phyloP scores from a whole-genome alignment of 2,329 filamentous ascomycete species.

The Ampelomyces quisqualis region DNA sequence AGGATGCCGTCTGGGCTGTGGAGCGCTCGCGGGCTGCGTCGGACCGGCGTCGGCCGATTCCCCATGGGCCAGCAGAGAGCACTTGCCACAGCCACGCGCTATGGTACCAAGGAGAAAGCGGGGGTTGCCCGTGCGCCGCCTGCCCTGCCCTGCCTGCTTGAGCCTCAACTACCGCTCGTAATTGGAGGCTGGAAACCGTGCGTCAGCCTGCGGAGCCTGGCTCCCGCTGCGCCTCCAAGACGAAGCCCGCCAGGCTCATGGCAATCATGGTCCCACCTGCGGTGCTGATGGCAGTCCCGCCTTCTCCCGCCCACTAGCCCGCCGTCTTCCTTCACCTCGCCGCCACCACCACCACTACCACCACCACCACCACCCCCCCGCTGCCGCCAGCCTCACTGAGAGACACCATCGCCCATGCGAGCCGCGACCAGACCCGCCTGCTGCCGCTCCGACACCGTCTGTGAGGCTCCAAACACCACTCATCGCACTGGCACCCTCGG shows the following conservation, averaged over 20 bases:
- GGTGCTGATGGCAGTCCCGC: constrained; percentile 2
- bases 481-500: constrained; percentile 40
- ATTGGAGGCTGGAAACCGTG: constrained; percentile 10
- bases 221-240: constrained; percentile 12
- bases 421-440: constrained; percentile 17
- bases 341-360: constrained; percentile 10
- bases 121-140: not conserved
- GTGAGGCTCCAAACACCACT: constrained; percentile 42
- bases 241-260: constrained; percentile 6
- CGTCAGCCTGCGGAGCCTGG: constrained; percentile 6
- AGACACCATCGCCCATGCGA: constrained; percentile 11
- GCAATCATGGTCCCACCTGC: no score
- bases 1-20: no score
- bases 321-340: not conserved
- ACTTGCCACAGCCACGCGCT: no score
- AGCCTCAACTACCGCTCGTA: constrained; percentile 10
- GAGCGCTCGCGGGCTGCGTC: constrained; percentile 1
- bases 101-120: constrained; percentile 3
- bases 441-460: constrained; percentile 36
- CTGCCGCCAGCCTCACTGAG: constrained; percentile 17
- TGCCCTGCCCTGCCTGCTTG: constrained; percentile 9
- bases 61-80: constrained; percentile 10
- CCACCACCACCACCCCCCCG: constrained; percentile 15
- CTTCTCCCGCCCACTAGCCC: not conserved
- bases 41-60: constrained; percentile 7